Evolutionary conservation across 1,284 basidiomycete genomes (phyloP), one percentile per base, ranked within the genome.

Genomic region (Ceratobasidium theobromae): DNA sequence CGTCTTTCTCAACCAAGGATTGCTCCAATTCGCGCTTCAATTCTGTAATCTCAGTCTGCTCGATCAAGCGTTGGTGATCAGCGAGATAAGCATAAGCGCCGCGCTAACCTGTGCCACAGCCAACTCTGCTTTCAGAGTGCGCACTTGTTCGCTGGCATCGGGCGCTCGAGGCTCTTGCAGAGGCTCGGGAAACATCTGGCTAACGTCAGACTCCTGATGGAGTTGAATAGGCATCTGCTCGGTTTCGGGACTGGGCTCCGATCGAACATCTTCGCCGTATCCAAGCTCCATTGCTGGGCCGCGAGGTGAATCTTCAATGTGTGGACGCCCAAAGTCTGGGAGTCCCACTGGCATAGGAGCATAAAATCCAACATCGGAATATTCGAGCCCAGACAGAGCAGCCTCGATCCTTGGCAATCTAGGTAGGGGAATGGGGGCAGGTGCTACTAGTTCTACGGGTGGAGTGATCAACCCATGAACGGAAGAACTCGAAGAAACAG

Each of bases 51-150:
- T 51, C 23, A 25, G 12, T n/a, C 58, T 62, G 48, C n/a, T 41
- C n/a, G 40, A 6, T 8, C 16, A 12, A 58, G 48, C 41, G 16
- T 27, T 25, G 33, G n/a, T 25, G 16, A 60, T 51, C 30, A 48
- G 25, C 46, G 30, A n/a, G 43, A n/a, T 45, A 11, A 35, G 32
- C 28, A 48, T 40, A 62, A 62, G 58, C 46, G 55, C 55, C 48
- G 23, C n/a, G 18, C 27, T 62, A 21, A 62, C 58, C 30, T 25
- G 46, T 8, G 58, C 58, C 18, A 25, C 48, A 14, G 33, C 58
- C 32, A 62, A 28, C 46, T 62, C 58, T 16, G 23, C 58, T 33
- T 46, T 38, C 23, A 62, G 58, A 14, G 30, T 35, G 32, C 45
- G 58, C 30, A 62, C 35, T 23, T 62, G 46, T 14, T 51, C 46